Base-by-base conservation (phyloP, 1,139 yeast genomes). In the Kodamaea derodonti region DNA sequence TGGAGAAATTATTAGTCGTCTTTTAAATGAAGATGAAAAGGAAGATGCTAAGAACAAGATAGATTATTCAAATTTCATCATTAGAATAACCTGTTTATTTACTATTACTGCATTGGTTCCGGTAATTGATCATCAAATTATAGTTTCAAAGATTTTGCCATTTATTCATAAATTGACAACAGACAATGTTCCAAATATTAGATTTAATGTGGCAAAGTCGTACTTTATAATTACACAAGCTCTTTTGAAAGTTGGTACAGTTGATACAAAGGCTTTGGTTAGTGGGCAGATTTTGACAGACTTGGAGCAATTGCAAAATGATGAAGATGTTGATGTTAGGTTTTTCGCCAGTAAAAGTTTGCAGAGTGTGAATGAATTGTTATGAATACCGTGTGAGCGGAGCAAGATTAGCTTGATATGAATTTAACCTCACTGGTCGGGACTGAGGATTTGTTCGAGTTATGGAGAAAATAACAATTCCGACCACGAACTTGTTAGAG, bases 131-230 rank as follows among this genome's bases (percentile, higher is more conserved):
- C 65, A 69, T 34, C 60, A 69, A 30, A 75, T 81, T 33, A 73
- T 85, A 26, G 67, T 76, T 34, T 72, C 72, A 32, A 80, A 82
- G 46, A 76, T 90, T 31, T 66, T 88, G 49, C 96, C 97, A 15
- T 90, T 87, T 53, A 70, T 92, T 44, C 72, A 78, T 47, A 79
- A 78, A 35, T 70, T 90, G 47, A 70, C 80, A 32, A 70, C 70
- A 34, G 98, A 92, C 62, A 74, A 80, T 4, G 97, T 92, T 37
- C 96, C 99, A 48, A 92, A 92, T 59, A 90, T 92, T 47, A 75
- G 97, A 56, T 92, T 92, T 67, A 92, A 90, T 58, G 90, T 86
- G 44, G 97, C 98, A 17, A 88, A 86, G 60, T 78, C 95, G 20
- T 80, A 84, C 54, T 71, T 78, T 30, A 69, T 72, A 14, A 65